Conservation (phyloP, 257 asterid genomes). For the Solanum chiquidenum region DNA sequence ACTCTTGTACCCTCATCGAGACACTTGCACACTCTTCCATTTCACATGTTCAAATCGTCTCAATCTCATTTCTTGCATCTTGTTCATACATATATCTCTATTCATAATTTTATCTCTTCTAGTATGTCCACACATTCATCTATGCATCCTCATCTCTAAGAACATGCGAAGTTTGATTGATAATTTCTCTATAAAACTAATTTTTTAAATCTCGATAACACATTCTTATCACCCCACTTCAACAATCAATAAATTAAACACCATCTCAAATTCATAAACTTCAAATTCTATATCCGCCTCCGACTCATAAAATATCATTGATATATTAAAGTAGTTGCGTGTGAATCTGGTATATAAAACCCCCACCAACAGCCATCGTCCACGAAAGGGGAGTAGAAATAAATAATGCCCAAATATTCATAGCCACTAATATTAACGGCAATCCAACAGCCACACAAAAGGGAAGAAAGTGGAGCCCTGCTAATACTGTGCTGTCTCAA, state of each 20-base stretch:
- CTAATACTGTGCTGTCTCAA: slow-evolving; percentile 19
- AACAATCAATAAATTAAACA: background rate
- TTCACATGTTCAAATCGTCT: background rate
- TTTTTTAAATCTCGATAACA: background rate
- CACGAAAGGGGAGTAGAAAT: background rate
- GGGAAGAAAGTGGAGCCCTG: background rate
- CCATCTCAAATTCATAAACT: background rate
- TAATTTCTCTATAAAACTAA: background rate
- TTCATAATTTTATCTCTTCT: background rate
- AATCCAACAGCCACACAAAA: slow-evolving; percentile 29
- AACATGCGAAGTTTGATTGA: too few species aligned
- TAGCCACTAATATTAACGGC: slow-evolving; percentile 21
- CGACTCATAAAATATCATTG: background rate
- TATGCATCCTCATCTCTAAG: background rate
- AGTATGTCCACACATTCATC: rapidly evolving
- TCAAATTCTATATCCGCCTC: rapidly evolving
- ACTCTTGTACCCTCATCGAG: background rate
- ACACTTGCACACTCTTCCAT: rapidly evolving
- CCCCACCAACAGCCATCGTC: background rate
- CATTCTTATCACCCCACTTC: background rate
- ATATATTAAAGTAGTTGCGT: background rate
- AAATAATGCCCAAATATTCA: slow-evolving; percentile 3
- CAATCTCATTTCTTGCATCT: background rate
- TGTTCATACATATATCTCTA: rapidly evolving
- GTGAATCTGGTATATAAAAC: background rate